phyloP scores from a whole-genome alignment of 176 grass and related monocot species.

The Poa pratensis region DNA sequence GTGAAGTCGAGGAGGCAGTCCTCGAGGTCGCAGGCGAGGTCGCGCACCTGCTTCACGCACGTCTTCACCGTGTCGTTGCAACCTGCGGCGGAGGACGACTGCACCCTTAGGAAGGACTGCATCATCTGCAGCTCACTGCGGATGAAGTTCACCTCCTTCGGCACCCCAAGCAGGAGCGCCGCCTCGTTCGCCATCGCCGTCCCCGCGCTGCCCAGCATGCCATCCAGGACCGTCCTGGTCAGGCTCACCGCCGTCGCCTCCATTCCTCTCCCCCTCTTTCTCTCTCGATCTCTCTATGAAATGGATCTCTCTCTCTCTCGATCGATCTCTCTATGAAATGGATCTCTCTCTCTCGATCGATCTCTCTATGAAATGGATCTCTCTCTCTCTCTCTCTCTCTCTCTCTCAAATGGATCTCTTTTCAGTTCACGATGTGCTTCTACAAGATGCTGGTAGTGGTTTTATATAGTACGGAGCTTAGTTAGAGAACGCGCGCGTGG shows the following conservation, averaged over 20 bases:
- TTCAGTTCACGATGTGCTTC: no score
- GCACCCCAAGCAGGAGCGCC: constrained; percentile 28
- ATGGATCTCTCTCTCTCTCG: no score
- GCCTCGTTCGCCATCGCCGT: constrained; percentile 43
- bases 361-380: no score
- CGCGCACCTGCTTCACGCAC: constrained; percentile 10
- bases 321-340: no score
- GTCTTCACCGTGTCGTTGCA: neutral
- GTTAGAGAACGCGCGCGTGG: no score
- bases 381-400: no score
- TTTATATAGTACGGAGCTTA: no score
- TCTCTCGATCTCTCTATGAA: no score
- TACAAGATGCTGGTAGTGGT: no score
- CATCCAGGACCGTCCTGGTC: constrained; percentile 46
- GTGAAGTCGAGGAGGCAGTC: constrained; percentile 45
- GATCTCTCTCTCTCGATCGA: no score
- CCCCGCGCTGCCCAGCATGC: constrained; percentile 35
- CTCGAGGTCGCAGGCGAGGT: constrained; percentile 50
- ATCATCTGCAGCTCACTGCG: constrained; percentile 51
- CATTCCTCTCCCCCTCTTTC: constrained; percentile 2
- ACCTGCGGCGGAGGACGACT: neutral
- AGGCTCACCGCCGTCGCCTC: constrained; percentile 49
- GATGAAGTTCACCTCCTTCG: constrained; percentile 43
- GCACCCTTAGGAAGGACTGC: neutral
- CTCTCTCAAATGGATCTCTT: no score